Base-by-base conservation (phyloP, 495 filamentous ascomycete species). In the Podospora didyma region DNA sequence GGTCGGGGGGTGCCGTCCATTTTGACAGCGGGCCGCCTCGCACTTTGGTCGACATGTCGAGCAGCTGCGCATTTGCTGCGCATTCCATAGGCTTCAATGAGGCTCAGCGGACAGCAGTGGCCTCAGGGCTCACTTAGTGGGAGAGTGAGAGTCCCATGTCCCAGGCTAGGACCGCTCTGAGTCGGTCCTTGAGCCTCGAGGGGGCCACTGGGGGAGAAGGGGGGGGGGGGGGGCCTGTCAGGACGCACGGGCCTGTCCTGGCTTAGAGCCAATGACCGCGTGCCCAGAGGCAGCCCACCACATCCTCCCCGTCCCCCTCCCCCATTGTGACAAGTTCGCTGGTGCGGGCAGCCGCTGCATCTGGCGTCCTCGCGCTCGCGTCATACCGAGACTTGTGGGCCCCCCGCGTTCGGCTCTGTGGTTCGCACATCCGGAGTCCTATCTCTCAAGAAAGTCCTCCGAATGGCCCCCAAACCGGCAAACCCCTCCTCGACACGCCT, bases 21-120 rank as follows among this genome's bases (percentile, higher is more conserved):
- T 51, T 49, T 49, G 47, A 49, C 22, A 10, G 28, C 19, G 4
- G 5, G 10, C 23, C 14, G 28, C n/a, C 4, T 37, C 34, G 34
- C 34, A 10, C 9, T 24, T 50, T n/a, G n/a, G 26, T 39, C 49
- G 49, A 37, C 21, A 37, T 51, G 22, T 41, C 22, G 11, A 35
- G 23, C 49, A 42, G 51, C 51, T 53, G 51, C 51, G 51, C 51
- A 53, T 42, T 53, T n/a, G 23, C 35, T 53, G 37, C 51, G 51
- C 51, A 53, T n/a, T n/a, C n/a, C n/a, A 17, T 28, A 31, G 26
- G 9, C 26, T 9, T 3, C 26, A 31, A 31, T 31, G 26, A 9
- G 51, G 51, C 51, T 53, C 35, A 53, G 51, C 51, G 17, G n/a
- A 22, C 20, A 14, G n/a, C 20, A 22, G 31, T 19, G 19, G 31